These are phyloP conservation scores for Penicillium soppii DNA, from an alignment of 495 filamentous ascomycete species.

Conservation along the genomic window DNA sequence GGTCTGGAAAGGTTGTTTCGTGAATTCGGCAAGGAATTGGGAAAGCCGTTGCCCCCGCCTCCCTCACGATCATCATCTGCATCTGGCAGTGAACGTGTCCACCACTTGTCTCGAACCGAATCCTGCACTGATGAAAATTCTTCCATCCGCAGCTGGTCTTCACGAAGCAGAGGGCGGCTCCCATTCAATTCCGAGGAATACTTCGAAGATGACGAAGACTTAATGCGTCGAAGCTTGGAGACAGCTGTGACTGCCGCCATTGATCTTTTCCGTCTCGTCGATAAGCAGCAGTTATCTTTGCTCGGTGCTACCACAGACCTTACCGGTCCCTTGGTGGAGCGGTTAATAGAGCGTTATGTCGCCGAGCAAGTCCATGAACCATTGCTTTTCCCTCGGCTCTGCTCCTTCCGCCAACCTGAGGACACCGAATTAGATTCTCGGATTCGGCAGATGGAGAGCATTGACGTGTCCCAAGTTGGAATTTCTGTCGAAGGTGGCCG, in stretches of 20 bases:
- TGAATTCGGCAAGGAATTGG: slow-evolving; percentile 81
- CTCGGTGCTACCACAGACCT: slow-evolving; percentile 91
- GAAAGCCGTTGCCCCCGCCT: slow-evolving; percentile 77
- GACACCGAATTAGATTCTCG: slow-evolving; percentile 90
- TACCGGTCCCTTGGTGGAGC: slow-evolving; percentile 87
- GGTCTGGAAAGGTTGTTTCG: slow-evolving; percentile 88
- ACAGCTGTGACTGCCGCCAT: slow-evolving; percentile 90
- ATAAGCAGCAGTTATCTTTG: slow-evolving; percentile 90
- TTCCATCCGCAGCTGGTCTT: slow-evolving; percentile 38
- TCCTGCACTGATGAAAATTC: slow-evolving; percentile 30
- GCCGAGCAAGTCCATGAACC: slow-evolving; percentile 90
- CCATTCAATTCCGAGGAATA: slow-evolving; percentile 52
- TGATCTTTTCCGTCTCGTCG: slow-evolving; percentile 91
- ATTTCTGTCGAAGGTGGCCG: slow-evolving; percentile 74
- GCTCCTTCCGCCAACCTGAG: slow-evolving; percentile 71
- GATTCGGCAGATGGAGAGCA: slow-evolving; percentile 86
- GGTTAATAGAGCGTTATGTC: slow-evolving; percentile 92
- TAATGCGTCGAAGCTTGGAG: slow-evolving; percentile 83
- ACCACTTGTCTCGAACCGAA: slow-evolving; percentile 24
- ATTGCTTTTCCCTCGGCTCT: slow-evolving; percentile 79
- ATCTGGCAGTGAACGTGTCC: slow-evolving; percentile 27
- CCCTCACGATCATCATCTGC: slow-evolving; percentile 58
- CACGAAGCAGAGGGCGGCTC: slow-evolving; percentile 33
- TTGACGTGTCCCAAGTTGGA: slow-evolving; percentile 93
- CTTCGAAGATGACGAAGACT: slow-evolving; percentile 81